Percentiles rank a stretch among this genome's conserved stretches.
Evolutionary conservation across 2,329 filamentous ascomycete species (phyloP).

Genomic region (Monosporascus sp.): DNA sequence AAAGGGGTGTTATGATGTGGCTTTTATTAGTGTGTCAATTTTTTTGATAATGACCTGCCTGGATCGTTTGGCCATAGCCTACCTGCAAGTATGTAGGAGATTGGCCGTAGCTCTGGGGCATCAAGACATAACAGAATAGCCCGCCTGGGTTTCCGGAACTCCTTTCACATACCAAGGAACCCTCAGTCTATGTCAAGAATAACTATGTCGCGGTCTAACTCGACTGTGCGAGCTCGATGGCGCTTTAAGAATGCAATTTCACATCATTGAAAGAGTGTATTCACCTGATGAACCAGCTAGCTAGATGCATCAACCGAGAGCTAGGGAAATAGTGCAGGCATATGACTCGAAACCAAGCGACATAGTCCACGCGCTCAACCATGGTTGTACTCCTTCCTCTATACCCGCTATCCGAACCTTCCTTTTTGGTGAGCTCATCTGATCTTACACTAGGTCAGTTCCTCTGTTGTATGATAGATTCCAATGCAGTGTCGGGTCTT

Average conservation of each 20-base stretch:
- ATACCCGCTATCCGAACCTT: not conserved
- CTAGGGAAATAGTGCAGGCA: not conserved
- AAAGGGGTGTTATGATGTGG: not conserved
- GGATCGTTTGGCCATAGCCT: not conserved
- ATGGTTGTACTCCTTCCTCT: not conserved
- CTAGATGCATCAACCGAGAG: not conserved
- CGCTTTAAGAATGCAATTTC: not conserved
- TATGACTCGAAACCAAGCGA: not conserved
- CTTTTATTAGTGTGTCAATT: not conserved
- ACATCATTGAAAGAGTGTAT: not conserved
- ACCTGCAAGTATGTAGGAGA: not conserved
- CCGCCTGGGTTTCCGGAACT: not conserved
- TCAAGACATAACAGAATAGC: not conserved
- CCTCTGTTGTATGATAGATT: too few species aligned
- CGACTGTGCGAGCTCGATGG: not conserved
- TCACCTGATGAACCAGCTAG: not conserved
- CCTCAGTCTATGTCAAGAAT: not conserved
- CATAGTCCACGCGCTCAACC: not conserved
- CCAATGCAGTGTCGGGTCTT: not conserved
- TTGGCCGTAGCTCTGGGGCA: not conserved
- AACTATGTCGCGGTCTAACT: not conserved
- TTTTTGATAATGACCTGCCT: not conserved
- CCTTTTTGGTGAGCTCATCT: not conserved
- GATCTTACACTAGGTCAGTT: not conserved
- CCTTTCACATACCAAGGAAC: not conserved